These are phyloP conservation scores for Picocystis sp. DNA, from an alignment of 163 green algal genomes.

Conservation along the genomic window DNA sequence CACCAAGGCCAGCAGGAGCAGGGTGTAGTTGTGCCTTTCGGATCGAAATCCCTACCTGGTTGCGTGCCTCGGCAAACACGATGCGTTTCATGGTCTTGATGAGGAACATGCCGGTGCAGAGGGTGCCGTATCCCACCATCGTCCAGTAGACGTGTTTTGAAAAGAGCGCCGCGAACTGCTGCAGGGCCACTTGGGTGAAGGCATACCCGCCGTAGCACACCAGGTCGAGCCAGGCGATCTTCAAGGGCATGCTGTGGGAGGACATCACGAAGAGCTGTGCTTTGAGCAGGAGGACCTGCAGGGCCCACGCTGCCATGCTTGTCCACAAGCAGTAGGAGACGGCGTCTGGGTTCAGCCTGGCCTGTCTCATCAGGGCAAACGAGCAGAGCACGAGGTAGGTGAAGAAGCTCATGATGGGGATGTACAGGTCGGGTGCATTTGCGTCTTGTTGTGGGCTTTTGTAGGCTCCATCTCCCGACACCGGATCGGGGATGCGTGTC, in stretches of 20 bases:
- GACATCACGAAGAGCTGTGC: conserved; percentile 46
- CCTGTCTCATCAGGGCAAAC: conserved; percentile 12
- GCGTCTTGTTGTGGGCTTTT: conserved; percentile 67
- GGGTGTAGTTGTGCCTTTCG: conserved; percentile 66
- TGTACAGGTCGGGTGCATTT: conserved; percentile 91
- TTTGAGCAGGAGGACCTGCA: conserved; percentile 54
- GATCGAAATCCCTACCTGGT: conserved; percentile 49
- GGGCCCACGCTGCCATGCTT: conserved; percentile 34
- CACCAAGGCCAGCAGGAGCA: conserved; percentile 61
- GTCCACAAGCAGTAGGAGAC: conserved; percentile 43
- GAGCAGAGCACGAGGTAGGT: conserved; percentile 52
- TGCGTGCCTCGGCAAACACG: conserved; percentile 58
- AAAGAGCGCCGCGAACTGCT: conserved; percentile 22
- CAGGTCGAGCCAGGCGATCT: conserved; percentile 65
- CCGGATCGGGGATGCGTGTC: conserved; percentile 62
- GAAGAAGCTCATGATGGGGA: conserved; percentile 70
- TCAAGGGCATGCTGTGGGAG: conserved; percentile 19
- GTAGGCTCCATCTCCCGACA: conserved; percentile 46
- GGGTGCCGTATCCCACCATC: conserved; percentile 36
- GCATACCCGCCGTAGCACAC: conserved; percentile 69
- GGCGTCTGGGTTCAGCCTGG: conserved; percentile 43
- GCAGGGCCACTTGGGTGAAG: conserved; percentile 47
- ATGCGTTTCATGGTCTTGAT: conserved; percentile 90
- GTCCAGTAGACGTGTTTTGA: conserved; percentile 33
- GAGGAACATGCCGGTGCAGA: conserved; percentile 69